These are phyloP conservation scores for Sequoiadendron giganteum DNA, from an alignment of 75 land plant species.

Conservation along the genomic window DNA sequence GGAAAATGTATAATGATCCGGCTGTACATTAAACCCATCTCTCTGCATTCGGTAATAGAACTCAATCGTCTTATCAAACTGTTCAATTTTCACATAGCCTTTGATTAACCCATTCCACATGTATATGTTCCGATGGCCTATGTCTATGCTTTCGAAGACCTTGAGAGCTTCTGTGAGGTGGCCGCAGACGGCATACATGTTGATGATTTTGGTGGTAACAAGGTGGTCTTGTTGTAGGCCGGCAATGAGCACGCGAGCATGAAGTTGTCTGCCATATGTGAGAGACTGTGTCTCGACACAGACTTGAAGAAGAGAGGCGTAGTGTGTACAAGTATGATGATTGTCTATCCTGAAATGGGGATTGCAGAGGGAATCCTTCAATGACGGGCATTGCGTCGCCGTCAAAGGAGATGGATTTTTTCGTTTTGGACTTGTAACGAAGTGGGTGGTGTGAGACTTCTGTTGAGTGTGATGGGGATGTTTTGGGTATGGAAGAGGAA, in stretches of 20 bases:
- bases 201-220: slow-evolving; percentile 46
- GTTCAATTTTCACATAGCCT: slow-evolving; percentile 43
- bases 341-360: background rate
- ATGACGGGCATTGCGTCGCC: background rate
- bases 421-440: background rate
- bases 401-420: background rate
- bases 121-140: slow-evolving; percentile 34
- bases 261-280: slow-evolving; percentile 38
- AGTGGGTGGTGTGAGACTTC: background rate
- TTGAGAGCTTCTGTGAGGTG: slow-evolving; percentile 20
- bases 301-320: slow-evolving; percentile 55
- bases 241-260: slow-evolving; percentile 37
- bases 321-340: background rate
- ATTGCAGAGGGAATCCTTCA: background rate
- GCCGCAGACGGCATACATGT: slow-evolving; percentile 57
- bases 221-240: slow-evolving; percentile 33
- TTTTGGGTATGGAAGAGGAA: background rate
- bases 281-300: slow-evolving; percentile 30
- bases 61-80: slow-evolving; percentile 47
- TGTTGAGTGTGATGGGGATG: background rate
- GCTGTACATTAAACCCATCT: background rate
- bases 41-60: slow-evolving; percentile 5
- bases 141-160: slow-evolving; percentile 50
- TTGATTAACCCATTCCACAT: slow-evolving; percentile 65
- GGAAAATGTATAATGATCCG: background rate